Evolutionary conservation across 2,329 filamentous ascomycete species (phyloP).

Genomic region (Cladosporium sphaerospermum): DNA sequence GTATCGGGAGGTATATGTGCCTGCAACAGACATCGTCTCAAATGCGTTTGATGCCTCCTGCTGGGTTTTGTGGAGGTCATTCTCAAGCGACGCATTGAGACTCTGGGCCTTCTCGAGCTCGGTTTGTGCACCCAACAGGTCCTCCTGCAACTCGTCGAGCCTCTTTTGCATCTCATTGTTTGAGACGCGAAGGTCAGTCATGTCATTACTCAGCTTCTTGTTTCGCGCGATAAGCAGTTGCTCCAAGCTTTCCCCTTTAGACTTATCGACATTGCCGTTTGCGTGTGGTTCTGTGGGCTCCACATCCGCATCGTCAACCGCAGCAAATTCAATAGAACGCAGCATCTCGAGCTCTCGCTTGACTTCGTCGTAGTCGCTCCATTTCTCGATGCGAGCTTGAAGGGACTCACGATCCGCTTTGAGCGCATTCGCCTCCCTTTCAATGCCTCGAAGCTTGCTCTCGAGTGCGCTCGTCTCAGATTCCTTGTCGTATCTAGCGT

Average conservation of each 20-base stretch:
- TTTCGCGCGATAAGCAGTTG: constrained; percentile 87
- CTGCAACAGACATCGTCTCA: constrained; percentile 85
- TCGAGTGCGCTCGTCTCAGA: constrained; percentile 71
- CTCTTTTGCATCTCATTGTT: constrained; percentile 84
- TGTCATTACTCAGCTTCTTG: constrained; percentile 91
- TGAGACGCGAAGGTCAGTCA: constrained; percentile 86
- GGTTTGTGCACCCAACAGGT: constrained; percentile 73
- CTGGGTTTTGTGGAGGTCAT: constrained; percentile 82
- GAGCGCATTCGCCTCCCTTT: constrained; percentile 68
- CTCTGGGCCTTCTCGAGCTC: constrained; percentile 80
- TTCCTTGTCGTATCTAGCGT: constrained; percentile 75
- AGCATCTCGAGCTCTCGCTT: constrained; percentile 94
- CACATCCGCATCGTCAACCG: constrained; percentile 58
- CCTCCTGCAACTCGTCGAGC: constrained; percentile 73
- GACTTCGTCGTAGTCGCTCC: constrained; percentile 91
- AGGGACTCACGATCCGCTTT: constrained; percentile 76
- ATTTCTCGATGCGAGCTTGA: constrained; percentile 75
- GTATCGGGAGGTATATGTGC: constrained; percentile 78
- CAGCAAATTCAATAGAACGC: constrained; percentile 92
- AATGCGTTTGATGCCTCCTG: constrained; percentile 77
- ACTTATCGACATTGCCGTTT: constrained; percentile 48
- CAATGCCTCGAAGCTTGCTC: constrained; percentile 66
- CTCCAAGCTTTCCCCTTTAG: constrained; percentile 58
- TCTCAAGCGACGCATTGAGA: constrained; percentile 83
- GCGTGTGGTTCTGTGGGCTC: constrained; percentile 33